Conservation (phyloP, 352 stramenopile species). For the Pythium rhizo-oryzae region DNA sequence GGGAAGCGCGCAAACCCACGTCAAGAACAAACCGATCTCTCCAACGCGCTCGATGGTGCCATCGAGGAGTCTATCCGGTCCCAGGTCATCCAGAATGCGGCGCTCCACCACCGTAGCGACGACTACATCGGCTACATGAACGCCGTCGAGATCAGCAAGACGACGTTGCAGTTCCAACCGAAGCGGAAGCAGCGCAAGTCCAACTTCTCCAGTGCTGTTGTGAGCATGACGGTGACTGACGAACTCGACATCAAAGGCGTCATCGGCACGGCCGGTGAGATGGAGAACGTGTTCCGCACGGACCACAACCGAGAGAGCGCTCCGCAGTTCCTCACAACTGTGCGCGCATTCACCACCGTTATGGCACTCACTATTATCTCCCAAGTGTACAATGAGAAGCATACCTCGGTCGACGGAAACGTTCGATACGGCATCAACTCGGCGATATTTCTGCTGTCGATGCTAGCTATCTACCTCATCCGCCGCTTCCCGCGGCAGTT, state of each 20-base stretch:
- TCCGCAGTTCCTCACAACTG: conserved; percentile 49
- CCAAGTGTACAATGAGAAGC: conserved; percentile 42
- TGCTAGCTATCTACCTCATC: conserved; percentile 36
- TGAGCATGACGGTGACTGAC: not conserved
- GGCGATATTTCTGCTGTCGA: conserved; percentile 26
- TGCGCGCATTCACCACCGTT: conserved; percentile 39
- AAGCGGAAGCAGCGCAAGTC: conserved; percentile 25
- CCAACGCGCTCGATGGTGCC: conserved; percentile 38
- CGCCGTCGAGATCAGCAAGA: conserved; percentile 50
- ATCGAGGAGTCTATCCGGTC: conserved; percentile 59
- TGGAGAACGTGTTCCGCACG: conserved; percentile 56
- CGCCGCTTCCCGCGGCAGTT: conserved; percentile 34
- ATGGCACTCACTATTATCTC: conserved; percentile 44
- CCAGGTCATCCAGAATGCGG: conserved; percentile 32
- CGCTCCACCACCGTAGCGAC: conserved; percentile 53
- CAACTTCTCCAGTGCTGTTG: conserved; percentile 14
- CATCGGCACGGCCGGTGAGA: conserved; percentile 46
- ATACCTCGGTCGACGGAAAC: conserved; percentile 22
- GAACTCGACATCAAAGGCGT: conserved; percentile 42
- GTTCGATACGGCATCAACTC: conserved; percentile 47
- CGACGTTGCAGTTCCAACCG: conserved; percentile 52
- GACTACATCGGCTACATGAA: conserved; percentile 68
- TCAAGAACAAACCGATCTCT: conserved; percentile 37
- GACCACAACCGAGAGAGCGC: conserved; percentile 57
- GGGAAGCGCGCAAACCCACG: conserved; percentile 41